These are phyloP conservation scores for Monosporascus sp. DNA, from an alignment of 2,329 filamentous ascomycete genomes.

Conservation along the genomic window DNA sequence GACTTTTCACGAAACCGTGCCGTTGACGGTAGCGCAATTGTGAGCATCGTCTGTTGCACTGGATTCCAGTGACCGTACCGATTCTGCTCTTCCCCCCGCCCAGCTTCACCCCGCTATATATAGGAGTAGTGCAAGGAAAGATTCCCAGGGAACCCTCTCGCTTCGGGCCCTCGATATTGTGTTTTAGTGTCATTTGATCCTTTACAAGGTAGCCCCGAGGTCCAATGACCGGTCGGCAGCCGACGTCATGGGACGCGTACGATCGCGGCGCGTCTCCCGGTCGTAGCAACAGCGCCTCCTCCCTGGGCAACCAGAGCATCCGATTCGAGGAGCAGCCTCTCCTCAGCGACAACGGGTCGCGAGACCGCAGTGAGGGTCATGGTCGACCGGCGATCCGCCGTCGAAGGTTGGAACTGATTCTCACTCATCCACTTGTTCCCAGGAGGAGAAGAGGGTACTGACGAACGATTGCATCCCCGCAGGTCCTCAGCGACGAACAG, in stretches of 20 bases:
- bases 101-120: no score
- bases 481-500: conserved; percentile 58
- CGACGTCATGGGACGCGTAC: conserved; percentile 43
- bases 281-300: conserved; percentile 35
- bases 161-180: no score
- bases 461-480: conserved; percentile 8
- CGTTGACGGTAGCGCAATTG: no score
- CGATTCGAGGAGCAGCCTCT: conserved; percentile 42
- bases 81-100: no score
- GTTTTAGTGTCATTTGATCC: background rate
- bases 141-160: no score
- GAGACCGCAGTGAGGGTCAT: conserved; percentile 28
- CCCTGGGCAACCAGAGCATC: conserved; percentile 35
- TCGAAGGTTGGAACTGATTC: conserved; percentile 28
- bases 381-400: conserved; percentile 25
- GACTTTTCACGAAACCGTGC: no score
- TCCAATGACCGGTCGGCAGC: conserved; percentile 19
- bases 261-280: conserved; percentile 36
- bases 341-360: conserved; percentile 31
- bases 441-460: background rate
- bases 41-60: no score
- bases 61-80: no score
- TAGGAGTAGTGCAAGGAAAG: no score
- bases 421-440: conserved; percentile 10
- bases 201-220: background rate